Base-by-base conservation (phyloP, 1,139 yeast species). In the Diutina ranongensis region DNA sequence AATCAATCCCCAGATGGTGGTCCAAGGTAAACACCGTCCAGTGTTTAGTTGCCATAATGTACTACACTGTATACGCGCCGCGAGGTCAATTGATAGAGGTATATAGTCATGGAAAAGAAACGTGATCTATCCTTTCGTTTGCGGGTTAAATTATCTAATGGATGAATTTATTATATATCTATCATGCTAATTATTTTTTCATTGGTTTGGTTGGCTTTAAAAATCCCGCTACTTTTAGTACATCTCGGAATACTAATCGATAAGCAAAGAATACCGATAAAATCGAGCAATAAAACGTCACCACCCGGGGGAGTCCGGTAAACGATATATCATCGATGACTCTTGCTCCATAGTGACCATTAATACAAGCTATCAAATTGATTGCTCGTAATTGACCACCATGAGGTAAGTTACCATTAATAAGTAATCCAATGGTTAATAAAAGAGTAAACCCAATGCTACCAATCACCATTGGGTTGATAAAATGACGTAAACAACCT, bases 21-120 rank as follows among this genome's bases (percentile, higher is more conserved):
- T 35, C 40, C 3, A 35, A 27, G 18, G 21, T n/a, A 20, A 35
- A 35, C 40, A 35, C 40, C 15, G 40, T 35, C 40, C 40, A 35
- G n/a, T 35, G 40, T 15, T 35, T 35, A 4, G 40, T 21, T n/a
- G 40, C 28, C 40, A 35, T 35, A 28, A 10, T 25, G 28, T 10
- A 10, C n/a, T n/a, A n/a, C n/a, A n/a, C n/a, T n/a, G n/a, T n/a
- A n/a, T n/a, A n/a, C n/a, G n/a, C n/a, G n/a, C n/a, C n/a, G n/a
- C n/a, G n/a, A n/a, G n/a, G n/a, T n/a, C 10, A 25, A 25, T 25
- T 25, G 5, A 25, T 25, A 10, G 10, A 25, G 5, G 10, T 25
- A 25, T 25, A 25, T 10, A 25, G 28, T 25, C 9, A 25, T 25
- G 5, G 28, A 25, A 25, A 25, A 10, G 9, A 25, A 25, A n/a